Base-by-base conservation (phyloP, 345 rosid species). In the Pugionium dolabratum region DNA sequence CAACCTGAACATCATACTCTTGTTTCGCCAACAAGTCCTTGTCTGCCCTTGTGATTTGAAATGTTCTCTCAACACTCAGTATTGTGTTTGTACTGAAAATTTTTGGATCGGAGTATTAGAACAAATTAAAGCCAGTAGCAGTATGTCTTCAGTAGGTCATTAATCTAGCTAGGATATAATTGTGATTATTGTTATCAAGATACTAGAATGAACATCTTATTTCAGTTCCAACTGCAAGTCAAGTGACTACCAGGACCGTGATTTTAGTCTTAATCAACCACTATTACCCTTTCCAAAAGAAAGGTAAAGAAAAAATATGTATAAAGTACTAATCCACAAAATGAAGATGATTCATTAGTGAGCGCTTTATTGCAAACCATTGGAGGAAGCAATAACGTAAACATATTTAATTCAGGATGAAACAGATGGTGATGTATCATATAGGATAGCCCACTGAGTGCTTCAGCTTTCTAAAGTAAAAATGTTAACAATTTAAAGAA, bases 1-100 rank as follows among this genome's bases (percentile, higher is more conserved):
- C 62, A 71, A 89, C 99, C 95, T 91, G 97, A 69, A 89, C 78
- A 79, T 89, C 94, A 54, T 77, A 78, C 29, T 89, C 96, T 71
- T 75, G 86, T 76, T 87, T 89, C 2, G 83, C 34, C 62, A 95
- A 27, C 37, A 86, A 78, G 64, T 89, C 96, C 78, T 65, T 91
- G 73, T 87, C 84, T 54, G 83, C 82, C 79, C 88, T 86, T 6
- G 87, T 74, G 35, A 95, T 77, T 44, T 81, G 86, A 80, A 89
- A 91, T 65, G 88, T 66, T 67, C 74, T 87, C 69, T 91, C 97
- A 61, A 78, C 83, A 66, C 78, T 76, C 76, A 81, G 96, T 62
- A 82, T 45, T 43, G 95, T 86, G 79, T 55, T 89, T 71, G 94
- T 44, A 59, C 99, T 95, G 90, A 49, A 78, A 78, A 67, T 36